These are phyloP conservation scores for Micromonas commoda DNA, from an alignment of 139 green algal species.

Conservation along the genomic window DNA sequence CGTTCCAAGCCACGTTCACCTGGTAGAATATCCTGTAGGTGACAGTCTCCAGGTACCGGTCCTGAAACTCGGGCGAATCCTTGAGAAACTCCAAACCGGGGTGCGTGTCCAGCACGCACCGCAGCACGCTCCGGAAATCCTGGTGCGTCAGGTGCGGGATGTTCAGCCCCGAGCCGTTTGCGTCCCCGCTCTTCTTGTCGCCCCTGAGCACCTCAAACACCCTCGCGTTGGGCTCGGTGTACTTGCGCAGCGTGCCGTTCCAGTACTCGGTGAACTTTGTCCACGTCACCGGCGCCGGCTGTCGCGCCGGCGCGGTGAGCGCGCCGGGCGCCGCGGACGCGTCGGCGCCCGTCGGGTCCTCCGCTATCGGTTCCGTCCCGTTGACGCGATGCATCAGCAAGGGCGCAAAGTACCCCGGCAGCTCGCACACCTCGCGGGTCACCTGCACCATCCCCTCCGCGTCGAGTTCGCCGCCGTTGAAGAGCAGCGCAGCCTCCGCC, in stretches of 20 bases:
- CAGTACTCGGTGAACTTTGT: background rate
- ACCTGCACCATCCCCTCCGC: slow-evolving; percentile 35
- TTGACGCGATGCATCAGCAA: slow-evolving; percentile 51
- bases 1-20: slow-evolving; percentile 70
- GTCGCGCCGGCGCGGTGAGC: background rate
- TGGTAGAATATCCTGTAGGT: slow-evolving; percentile 96
- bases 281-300: background rate
- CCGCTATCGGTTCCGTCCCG: background rate
- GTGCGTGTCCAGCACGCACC: slow-evolving; percentile 77
- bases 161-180: background rate
- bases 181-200: background rate
- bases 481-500: background rate
- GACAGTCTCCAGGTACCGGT: slow-evolving; percentile 94
- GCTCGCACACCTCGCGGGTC: slow-evolving; percentile 64
- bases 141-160: slow-evolving; percentile 50
- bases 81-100: slow-evolving; percentile 94
- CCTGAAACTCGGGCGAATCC: slow-evolving; percentile 94
- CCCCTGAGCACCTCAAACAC: slow-evolving; percentile 48
- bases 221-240: slow-evolving; percentile 14
- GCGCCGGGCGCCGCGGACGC: background rate
- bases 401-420: slow-evolving; percentile 74
- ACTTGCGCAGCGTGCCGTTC: slow-evolving; percentile 2
- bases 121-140: slow-evolving; percentile 78
- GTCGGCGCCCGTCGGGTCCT: background rate
- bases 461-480: background rate